Base-by-base conservation (phyloP, 2,329 filamentous ascomycete genomes). In the Fusarium nelsonii region DNA sequence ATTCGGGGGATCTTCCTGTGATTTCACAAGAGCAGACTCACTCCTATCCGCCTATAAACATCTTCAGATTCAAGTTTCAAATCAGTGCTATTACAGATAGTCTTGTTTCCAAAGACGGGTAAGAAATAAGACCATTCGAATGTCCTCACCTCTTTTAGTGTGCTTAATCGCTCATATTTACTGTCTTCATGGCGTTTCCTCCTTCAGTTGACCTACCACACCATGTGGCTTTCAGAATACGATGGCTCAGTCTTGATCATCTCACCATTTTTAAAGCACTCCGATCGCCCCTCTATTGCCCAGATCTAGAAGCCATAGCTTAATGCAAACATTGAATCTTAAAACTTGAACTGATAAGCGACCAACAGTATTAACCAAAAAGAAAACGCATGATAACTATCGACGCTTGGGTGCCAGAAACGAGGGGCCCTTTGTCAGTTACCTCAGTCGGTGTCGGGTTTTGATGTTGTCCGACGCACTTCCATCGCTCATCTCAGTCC, bases 221-320 rank as follows among this genome's bases (percentile, higher is more conserved):
- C 49, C 53, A 63, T 58, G 48, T 59, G 33, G 18, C 32, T 50
- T 49, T 36, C 6, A 59, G 50, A 53, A 56, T 59, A 50, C 62
- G 41, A 63, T 55, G n/a, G 26, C 61, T 52, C 45, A 63, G 44
- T 70, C 45, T 32, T 53, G 36, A 69, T 58, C 66, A 56, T 70
- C 66, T 67, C 48, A 67, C 41, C 62, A 59, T 46, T 28, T 41
- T 33, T 23, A n/a, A 39, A 51, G 33, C 30, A 43, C 46, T 48
- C 33, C 49, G 57, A 70, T 63, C 62, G 44, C 12, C 56, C 52
- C 52, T 69, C 49, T 36, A 33, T 69, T 44, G 33, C 49, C 40
- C 41, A 69, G 34, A 55, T 69, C 66, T 67, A 43, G 58, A 65
- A 48, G 32, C 11, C 20, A 45, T 36, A 50, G 30, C 23, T 41